Evolutionary conservation across 805 yeast species (phyloP).

Genomic region (Candida quercuum): DNA sequence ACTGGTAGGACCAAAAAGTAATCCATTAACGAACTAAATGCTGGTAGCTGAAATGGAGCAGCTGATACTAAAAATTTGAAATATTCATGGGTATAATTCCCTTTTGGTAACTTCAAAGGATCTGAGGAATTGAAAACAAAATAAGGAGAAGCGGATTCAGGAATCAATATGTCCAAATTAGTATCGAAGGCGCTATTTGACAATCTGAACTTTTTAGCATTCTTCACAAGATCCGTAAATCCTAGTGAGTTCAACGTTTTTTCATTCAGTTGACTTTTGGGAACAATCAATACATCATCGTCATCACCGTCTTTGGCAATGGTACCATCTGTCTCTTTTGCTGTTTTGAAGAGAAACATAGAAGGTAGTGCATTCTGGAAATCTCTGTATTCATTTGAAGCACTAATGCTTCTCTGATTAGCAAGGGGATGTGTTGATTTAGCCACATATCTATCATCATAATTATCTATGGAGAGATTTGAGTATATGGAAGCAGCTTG

Average conservation of each 20-base stretch:
- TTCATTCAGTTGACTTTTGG: constrained; percentile 22
- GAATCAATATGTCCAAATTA: constrained; percentile 24
- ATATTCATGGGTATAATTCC: constrained; percentile 13
- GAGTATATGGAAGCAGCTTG: neutral
- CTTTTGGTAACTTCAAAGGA: constrained; percentile 10
- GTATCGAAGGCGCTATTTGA: constrained; percentile 10
- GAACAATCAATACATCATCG: constrained; percentile 24
- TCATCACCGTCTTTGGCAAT: too few species aligned
- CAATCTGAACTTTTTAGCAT: constrained; percentile 20
- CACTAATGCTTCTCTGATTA: neutral
- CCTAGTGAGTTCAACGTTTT: constrained; percentile 23
- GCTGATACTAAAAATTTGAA: constrained; percentile 25
- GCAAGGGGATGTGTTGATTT: constrained; percentile 2
- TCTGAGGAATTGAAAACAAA: constrained; percentile 35
- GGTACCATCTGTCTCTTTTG: neutral
- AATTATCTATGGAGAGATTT: too few species aligned
- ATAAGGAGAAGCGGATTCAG: constrained; percentile 29
- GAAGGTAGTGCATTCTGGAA: constrained; percentile 9
- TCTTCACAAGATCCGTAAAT: constrained; percentile 17
- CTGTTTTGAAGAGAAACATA: neutral
- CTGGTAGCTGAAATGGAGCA: constrained; percentile 36
- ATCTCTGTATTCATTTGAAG: constrained; percentile 4
- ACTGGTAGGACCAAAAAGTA: constrained; percentile 35
- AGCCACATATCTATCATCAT: neutral
- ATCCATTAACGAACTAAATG: constrained; percentile 30